These are phyloP conservation scores for Sporothrix protearum DNA, from an alignment of 2,329 filamentous ascomycete genomes.

Conservation along the genomic window DNA sequence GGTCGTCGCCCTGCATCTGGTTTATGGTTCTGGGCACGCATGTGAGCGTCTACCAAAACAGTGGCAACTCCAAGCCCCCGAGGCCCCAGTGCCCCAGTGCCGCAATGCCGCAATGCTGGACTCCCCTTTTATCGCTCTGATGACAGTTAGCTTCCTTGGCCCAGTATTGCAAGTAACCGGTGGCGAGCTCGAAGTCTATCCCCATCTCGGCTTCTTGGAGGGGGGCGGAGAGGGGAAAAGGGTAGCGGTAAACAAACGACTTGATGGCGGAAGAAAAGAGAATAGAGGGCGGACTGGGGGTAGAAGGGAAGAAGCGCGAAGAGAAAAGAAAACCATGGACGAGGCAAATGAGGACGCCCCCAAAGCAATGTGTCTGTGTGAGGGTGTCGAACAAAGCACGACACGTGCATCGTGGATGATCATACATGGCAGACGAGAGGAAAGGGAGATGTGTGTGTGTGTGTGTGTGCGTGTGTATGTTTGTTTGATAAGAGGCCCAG, in stretches of 20 bases:
- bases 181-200: neutral
- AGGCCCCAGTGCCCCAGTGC: too few species aligned
- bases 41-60: neutral
- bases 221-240: neutral
- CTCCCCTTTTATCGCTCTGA: neutral
- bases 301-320: neutral
- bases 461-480: neutral
- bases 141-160: neutral
- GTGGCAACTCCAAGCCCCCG: neutral
- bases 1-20: neutral
- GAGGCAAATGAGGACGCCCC: neutral
- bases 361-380: neutral
- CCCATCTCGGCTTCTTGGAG: conserved; percentile 5
- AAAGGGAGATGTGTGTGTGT: neutral
- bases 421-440: neutral
- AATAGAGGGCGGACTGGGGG: neutral
- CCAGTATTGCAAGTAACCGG: neutral
- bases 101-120: neutral
- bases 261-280: neutral
- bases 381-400: conserved; percentile 1
- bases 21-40: neutral
- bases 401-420: neutral
- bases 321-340: neutral
- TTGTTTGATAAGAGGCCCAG: neutral
- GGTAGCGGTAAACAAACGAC: neutral